Conservation (phyloP, 495 filamentous ascomycete genomes). For the Ramalina peruviana region DNA sequence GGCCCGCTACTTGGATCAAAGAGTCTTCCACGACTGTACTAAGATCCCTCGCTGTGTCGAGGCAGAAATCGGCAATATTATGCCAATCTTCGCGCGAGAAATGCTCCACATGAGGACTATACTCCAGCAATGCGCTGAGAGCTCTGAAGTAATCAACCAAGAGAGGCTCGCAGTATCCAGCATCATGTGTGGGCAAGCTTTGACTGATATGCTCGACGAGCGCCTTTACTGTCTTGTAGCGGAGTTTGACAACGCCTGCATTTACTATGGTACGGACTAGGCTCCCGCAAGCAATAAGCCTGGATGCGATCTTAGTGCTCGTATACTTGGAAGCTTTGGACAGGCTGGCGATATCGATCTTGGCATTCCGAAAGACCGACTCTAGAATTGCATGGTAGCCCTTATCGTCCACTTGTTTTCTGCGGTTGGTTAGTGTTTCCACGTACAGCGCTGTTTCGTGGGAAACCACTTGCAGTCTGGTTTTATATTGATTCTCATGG, state of each 20-base stretch:
- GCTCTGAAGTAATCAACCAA: conserved; percentile 66
- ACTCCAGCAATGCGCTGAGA: conserved; percentile 51
- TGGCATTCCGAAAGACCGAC: conserved; percentile 54
- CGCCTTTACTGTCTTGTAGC: conserved; percentile 59
- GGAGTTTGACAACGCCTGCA: conserved; percentile 51
- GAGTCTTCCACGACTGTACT: background rate
- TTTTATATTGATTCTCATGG: conserved; percentile 40
- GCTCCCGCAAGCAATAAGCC: conserved; percentile 57
- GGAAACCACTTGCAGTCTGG: conserved; percentile 36
- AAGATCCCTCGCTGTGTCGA: conserved; percentile 30
- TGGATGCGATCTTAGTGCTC: conserved; percentile 32
- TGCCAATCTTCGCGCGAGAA: conserved; percentile 55
- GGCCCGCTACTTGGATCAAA: background rate
- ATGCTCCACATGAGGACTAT: conserved; percentile 65
- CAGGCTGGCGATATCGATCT: conserved; percentile 51
- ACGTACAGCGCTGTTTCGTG: background rate
- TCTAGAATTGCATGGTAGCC: conserved; percentile 72
- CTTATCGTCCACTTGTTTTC: conserved; percentile 50
- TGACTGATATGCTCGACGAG: conserved; percentile 72
- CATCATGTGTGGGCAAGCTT: conserved; percentile 47
- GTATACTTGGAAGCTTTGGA: conserved; percentile 38
- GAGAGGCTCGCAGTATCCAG: conserved; percentile 57
- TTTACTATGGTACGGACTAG: conserved; percentile 58
- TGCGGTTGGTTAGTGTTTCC: conserved; percentile 11
- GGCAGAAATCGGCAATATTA: conserved; percentile 51